phyloP scores from a whole-genome alignment of 179 eudicot species.

The Beta corolliflora region DNA sequence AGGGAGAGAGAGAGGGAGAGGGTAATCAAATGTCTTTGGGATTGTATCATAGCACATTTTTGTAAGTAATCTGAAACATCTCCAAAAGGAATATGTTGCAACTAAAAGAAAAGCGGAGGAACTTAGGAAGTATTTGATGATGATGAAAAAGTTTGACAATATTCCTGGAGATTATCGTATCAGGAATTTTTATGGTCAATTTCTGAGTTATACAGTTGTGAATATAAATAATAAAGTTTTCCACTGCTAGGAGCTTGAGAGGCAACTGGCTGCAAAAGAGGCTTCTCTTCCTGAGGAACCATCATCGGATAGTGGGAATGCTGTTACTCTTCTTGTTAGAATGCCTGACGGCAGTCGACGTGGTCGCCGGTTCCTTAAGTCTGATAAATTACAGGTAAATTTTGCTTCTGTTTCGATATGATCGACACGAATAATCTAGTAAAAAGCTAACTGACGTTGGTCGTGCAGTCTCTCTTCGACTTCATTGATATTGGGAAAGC shows the following conservation, averaged over 20 bases:
- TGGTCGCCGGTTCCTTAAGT: slow-evolving; percentile 76
- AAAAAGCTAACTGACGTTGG: slow-evolving; percentile 16
- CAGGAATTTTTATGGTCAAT: background rate
- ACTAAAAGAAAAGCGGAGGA: too few relatives aligned
- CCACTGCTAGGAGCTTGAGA: slow-evolving; percentile 72
- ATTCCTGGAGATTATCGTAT: slow-evolving; percentile 9
- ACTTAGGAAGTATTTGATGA: background rate
- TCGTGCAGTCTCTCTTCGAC: slow-evolving; percentile 75
- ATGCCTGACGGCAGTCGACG: slow-evolving; percentile 96
- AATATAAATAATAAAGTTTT: background rate
- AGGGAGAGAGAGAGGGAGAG: too few relatives aligned
- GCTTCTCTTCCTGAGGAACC: slow-evolving; percentile 96
- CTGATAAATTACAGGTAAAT: slow-evolving; percentile 83
- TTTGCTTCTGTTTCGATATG: slow-evolving; percentile 11
- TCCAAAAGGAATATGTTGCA: too few relatives aligned
- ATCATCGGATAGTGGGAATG: slow-evolving; percentile 68
- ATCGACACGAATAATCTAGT: background rate
- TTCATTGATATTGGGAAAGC: slow-evolving; percentile 86
- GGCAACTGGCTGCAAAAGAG: slow-evolving; percentile 87
- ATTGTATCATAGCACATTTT: too few relatives aligned
- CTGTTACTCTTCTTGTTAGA: slow-evolving; percentile 77
- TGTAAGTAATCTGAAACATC: too few relatives aligned
- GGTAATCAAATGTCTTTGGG: too few relatives aligned
- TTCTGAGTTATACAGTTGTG: background rate
- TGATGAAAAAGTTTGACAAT: background rate